Evolutionary conservation across 768 basidiomycete genomes (phyloP).

Genomic region (Hypholoma fasciculare): DNA sequence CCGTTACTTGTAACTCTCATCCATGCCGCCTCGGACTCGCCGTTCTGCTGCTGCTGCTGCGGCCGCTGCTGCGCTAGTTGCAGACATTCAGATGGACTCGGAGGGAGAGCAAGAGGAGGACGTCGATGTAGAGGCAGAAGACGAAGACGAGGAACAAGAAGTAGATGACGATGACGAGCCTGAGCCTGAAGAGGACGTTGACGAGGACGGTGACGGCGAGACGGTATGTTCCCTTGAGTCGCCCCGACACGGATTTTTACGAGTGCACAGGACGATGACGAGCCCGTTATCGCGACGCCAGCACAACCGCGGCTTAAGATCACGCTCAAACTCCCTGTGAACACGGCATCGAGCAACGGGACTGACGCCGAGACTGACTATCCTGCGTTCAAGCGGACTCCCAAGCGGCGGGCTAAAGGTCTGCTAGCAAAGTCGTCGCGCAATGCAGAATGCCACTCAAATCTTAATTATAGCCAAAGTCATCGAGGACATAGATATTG

Average conservation of each 20-base stretch:
- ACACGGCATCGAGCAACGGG: slow-evolving; percentile 29
- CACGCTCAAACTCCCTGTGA: slow-evolving; percentile 55
- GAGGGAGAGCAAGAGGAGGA: slow-evolving; percentile 36
- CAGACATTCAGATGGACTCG: slow-evolving; percentile 34
- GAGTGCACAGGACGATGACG: slow-evolving; percentile 19
- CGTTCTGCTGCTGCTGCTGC: slow-evolving; percentile 29
- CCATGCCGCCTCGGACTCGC: slow-evolving; percentile 33
- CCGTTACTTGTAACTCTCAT: slow-evolving; percentile 6
- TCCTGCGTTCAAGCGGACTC: slow-evolving; percentile 23
- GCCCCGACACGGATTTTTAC: not conserved
- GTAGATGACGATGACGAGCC: slow-evolving; percentile 38
- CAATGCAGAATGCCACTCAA: not conserved
- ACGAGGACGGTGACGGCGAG: slow-evolving; percentile 29
- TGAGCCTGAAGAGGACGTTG: slow-evolving; percentile 29
- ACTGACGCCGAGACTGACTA: slow-evolving; percentile 33
- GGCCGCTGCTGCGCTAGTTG: slow-evolving; percentile 26
- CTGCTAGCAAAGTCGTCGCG: not conserved
- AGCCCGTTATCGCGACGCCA: slow-evolving; percentile 21
- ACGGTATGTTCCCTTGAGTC: not conserved
- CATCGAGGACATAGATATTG: slow-evolving; percentile 29
- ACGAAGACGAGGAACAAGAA: slow-evolving; percentile 28
- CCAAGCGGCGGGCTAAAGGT: slow-evolving; percentile 24
- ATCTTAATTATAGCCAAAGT: slow-evolving; percentile 15
- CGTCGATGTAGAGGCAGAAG: slow-evolving; percentile 32
- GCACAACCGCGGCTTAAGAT: slow-evolving; percentile 54